Evolutionary conservation across 495 filamentous ascomycete genomes (phyloP).

Genomic region (Lasiosphaeria miniovina): DNA sequence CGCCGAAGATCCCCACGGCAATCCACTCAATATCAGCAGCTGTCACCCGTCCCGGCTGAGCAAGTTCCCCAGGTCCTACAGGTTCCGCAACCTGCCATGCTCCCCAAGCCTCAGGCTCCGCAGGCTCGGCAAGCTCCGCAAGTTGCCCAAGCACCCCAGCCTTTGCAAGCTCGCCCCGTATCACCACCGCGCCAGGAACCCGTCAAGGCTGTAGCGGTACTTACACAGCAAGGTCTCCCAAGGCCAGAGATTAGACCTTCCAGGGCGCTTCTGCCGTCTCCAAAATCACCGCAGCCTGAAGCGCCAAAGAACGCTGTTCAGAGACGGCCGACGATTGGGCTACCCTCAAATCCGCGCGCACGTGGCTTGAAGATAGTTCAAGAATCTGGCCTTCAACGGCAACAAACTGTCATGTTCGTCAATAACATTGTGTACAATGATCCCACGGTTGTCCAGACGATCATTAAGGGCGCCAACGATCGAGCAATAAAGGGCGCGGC

Average conservation of each 20-base stretch:
- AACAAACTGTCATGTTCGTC: slow-evolving; percentile 51
- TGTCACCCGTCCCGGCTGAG: not conserved
- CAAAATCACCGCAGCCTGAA: slow-evolving; percentile 28
- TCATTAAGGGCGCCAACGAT: slow-evolving; percentile 39
- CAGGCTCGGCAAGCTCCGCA: no score
- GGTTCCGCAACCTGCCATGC: not conserved
- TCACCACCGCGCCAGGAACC: slow-evolving; percentile 3
- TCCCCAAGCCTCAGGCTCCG: no score
- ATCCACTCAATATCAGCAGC: slow-evolving; percentile 11
- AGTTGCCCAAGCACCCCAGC: no score
- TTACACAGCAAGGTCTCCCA: slow-evolving; percentile 5
- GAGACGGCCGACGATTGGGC: slow-evolving; percentile 45
- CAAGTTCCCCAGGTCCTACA: not conserved
- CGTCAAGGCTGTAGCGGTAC: not conserved
- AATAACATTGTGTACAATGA: slow-evolving; percentile 52
- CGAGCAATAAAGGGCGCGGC: slow-evolving; percentile 24
- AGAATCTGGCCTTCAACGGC: slow-evolving; percentile 28
- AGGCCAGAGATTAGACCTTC: slow-evolving; percentile 33
- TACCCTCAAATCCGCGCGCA: slow-evolving; percentile 50
- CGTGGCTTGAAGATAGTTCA: slow-evolving; percentile 34
- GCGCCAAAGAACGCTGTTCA: slow-evolving; percentile 41
- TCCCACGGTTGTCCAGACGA: slow-evolving; percentile 42
- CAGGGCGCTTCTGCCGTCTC: slow-evolving; percentile 30
- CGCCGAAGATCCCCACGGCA: slow-evolving; percentile 42
- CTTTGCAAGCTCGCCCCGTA: not conserved